phyloP scores from a whole-genome alignment of 1,284 basidiomycete genomes.

The Sanguinoderma infundibulare region DNA sequence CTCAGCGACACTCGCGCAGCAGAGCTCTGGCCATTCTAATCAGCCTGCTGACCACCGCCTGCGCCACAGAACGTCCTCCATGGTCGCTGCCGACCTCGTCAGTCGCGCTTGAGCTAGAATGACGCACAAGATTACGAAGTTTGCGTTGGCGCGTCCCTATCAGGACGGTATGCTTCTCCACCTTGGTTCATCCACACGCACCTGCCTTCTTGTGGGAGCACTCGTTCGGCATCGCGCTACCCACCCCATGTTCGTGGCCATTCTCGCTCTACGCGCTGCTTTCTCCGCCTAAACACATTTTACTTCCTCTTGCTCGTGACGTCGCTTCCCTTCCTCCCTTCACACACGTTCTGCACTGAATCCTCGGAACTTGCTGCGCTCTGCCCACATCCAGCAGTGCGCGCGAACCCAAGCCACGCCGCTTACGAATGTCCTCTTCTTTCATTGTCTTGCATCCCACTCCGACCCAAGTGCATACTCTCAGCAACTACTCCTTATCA shows the following conservation, averaged over 20 bases:
- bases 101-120: not conserved
- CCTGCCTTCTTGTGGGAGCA: not conserved
- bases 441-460: constrained; percentile 1
- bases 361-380: not conserved
- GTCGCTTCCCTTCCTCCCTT: constrained; percentile 1
- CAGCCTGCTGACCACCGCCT: not conserved
- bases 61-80: not conserved
- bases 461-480: constrained; percentile 3
- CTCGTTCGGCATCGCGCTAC: not conserved
- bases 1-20: not conserved
- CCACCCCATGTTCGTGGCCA: not conserved
- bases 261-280: not conserved
- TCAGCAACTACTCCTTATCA: not conserved
- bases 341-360: constrained; percentile 3
- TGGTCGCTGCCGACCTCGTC: not conserved
- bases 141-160: not conserved
- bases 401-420: constrained; percentile 1
- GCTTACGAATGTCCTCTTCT: constrained; percentile 10
- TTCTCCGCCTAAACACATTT: not conserved
- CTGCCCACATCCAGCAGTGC: constrained; percentile 1
- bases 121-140: constrained; percentile 12
- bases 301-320: not conserved
- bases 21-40: not conserved
- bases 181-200: not conserved
- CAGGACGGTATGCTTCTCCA: not conserved